Conservation (phyloP, 371 early-diverging fungal genomes). For the Conidiobolus incongruus region DNA sequence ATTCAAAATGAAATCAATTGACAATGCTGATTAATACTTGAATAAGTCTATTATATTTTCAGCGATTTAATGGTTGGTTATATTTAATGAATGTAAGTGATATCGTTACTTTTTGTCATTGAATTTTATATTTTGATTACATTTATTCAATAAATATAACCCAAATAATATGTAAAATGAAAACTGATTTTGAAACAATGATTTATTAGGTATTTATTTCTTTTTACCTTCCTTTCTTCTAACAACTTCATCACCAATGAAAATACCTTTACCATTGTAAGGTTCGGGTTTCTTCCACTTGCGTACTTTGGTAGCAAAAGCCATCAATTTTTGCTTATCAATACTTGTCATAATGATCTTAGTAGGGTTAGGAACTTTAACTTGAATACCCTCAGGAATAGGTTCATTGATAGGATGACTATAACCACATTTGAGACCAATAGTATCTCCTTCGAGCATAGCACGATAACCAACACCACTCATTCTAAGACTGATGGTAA, state of each 20-base stretch:
- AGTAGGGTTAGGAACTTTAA: conserved; percentile 61
- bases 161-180: too few relatives aligned
- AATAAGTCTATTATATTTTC: too few relatives aligned
- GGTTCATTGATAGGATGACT: conserved; percentile 60
- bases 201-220: conserved; percentile 28
- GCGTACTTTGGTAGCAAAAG: conserved; percentile 83
- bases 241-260: conserved; percentile 91
- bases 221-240: conserved; percentile 89
- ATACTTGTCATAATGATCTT: conserved; percentile 58
- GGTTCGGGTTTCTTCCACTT: conserved; percentile 89
- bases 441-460: conserved; percentile 31
- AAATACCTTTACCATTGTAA: conserved; percentile 96
- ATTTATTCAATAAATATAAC: too few relatives aligned
- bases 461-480: conserved; percentile 94
- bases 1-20: too few relatives aligned
- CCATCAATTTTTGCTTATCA: conserved; percentile 52
- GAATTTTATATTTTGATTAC: too few relatives aligned
- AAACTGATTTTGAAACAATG: too few relatives aligned
- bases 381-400: conserved; percentile 61
- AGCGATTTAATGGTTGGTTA: too few relatives aligned
- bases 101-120: too few relatives aligned
- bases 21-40: too few relatives aligned
- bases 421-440: conserved; percentile 73
- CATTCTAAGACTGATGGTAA: conserved; percentile 52
- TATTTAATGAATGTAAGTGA: too few relatives aligned